Percentiles rank a stretch among this genome's conserved stretches.
Conservation (phyloP, 176 grass and related monocot genomes). For the Bonia amplexicaulis region DNA sequence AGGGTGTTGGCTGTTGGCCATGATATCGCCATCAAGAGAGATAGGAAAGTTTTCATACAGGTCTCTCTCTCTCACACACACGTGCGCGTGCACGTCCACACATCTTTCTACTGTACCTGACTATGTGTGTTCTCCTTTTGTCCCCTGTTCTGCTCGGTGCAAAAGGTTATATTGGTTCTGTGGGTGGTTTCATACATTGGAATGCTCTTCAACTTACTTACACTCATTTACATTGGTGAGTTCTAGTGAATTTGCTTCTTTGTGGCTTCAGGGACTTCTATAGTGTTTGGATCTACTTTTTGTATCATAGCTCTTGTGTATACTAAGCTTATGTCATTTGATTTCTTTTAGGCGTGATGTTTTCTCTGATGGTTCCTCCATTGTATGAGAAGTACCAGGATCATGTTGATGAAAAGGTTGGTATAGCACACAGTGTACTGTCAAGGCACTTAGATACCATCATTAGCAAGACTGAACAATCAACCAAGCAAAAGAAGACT, state of each 20-base stretch:
- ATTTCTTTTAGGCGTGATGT: conserved; percentile 43
- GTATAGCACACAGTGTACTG: conserved; percentile 48
- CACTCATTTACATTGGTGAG: conserved; percentile 89
- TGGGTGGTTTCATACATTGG: conserved; percentile 79
- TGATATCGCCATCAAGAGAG: conserved; percentile 84
- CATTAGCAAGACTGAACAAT: conserved; percentile 37
- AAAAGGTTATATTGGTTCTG: conserved; percentile 65
- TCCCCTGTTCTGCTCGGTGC: background rate
- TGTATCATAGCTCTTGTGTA: background rate
- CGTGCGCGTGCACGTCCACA: background rate
- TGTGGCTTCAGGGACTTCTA: conserved; percentile 1
- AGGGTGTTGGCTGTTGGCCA: conserved; percentile 60
- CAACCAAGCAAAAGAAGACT: conserved; percentile 86
- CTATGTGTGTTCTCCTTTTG: conserved; percentile 9
- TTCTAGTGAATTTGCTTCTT: conserved; percentile 31
- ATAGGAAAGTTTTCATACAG: conserved; percentile 67
- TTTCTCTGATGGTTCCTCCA: conserved; percentile 59
- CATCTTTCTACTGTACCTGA: background rate
- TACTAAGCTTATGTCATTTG: background rate
- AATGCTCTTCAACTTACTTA: conserved; percentile 86
- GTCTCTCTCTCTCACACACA: conserved; percentile 16
- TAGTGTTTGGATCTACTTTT: background rate
- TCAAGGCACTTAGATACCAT: conserved; percentile 44
- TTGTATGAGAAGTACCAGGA: conserved; percentile 91
- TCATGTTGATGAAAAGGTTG: conserved; percentile 75